Conservation (phyloP, 306 rosid species). For the Vigna nakashimae region DNA sequence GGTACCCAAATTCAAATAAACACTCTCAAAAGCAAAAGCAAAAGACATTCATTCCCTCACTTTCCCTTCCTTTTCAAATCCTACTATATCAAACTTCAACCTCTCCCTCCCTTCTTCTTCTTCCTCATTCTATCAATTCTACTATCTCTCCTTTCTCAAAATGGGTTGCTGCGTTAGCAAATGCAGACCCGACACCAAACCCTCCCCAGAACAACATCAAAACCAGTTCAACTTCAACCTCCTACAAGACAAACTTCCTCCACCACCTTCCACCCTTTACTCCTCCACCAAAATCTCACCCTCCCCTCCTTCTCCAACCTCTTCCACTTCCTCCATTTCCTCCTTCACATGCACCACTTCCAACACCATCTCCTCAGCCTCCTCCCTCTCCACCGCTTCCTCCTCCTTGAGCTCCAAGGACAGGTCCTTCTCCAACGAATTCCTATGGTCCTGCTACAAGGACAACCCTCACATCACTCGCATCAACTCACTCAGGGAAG, state of each 20-base stretch:
- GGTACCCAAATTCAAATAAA: conserved; percentile 76
- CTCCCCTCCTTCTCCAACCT: conserved; percentile 67
- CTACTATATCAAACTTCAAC: conserved; percentile 14
- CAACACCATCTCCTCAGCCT: conserved; percentile 54
- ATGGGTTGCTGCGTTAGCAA: conserved; percentile 98
- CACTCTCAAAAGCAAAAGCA: conserved; percentile 48
- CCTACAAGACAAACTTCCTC: conserved; percentile 58
- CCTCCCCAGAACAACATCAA: conserved; percentile 15
- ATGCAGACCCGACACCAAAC: conserved; percentile 65
- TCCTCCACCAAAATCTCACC: conserved; percentile 56
- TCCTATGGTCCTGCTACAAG: conserved; percentile 66
- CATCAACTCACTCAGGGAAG: conserved; percentile 63
- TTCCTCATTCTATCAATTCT: not conserved
- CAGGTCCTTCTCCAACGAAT: conserved; percentile 76
- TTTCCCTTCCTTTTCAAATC: conserved; percentile 44
- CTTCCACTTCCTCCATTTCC: conserved; percentile 60
- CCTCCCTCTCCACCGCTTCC: conserved; percentile 53
- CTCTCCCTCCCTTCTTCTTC: not conserved
- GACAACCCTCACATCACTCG: conserved; percentile 76
- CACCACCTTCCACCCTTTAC: conserved; percentile 24
- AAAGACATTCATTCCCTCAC: conserved; percentile 42
- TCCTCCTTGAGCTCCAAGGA: conserved; percentile 60
- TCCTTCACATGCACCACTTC: conserved; percentile 58
- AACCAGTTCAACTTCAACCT: not conserved
- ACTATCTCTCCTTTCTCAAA: not conserved